Evolutionary conservation across 2,329 filamentous ascomycete genomes (phyloP).

Genomic region (Epichloe scottii): DNA sequence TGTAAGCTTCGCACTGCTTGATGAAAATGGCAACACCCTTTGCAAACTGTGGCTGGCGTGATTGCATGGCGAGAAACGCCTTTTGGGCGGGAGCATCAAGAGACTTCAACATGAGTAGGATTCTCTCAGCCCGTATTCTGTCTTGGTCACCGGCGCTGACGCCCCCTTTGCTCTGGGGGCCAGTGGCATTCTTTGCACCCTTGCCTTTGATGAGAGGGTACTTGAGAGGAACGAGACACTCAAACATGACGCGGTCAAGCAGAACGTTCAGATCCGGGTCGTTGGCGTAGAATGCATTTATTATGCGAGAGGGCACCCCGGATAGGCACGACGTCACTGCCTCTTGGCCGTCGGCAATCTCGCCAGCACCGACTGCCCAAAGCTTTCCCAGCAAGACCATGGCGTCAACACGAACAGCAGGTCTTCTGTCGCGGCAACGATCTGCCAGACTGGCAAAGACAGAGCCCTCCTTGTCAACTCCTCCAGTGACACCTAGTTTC

Average conservation of each 20-base stretch:
- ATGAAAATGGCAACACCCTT: constrained; percentile 66
- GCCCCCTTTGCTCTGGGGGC: constrained; percentile 30
- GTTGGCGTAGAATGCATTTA: constrained; percentile 83
- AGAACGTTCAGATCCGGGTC: constrained; percentile 75
- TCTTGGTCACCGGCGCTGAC: constrained; percentile 51
- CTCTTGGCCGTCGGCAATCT: constrained; percentile 75
- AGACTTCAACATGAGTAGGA: constrained; percentile 68
- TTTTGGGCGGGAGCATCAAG: constrained; percentile 68
- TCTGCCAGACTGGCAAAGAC: constrained; percentile 74
- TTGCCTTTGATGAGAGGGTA: constrained; percentile 60
- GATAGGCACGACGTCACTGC: constrained; percentile 61
- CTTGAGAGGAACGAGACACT: constrained; percentile 76
- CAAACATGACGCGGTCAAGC: constrained; percentile 74
- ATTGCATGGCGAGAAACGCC: constrained; percentile 80
- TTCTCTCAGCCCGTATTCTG: constrained; percentile 69
- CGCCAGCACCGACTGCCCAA: constrained; percentile 86
- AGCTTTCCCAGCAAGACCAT: constrained; percentile 75
- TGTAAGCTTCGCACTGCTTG: constrained; percentile 76
- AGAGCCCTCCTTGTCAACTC: constrained; percentile 62
- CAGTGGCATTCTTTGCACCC: constrained; percentile 47
- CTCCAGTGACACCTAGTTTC: constrained; percentile 67
- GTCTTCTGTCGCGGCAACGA: constrained; percentile 75
- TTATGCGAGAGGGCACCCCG: constrained; percentile 71
- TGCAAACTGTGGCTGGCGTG: constrained; percentile 61
- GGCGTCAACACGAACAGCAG: constrained; percentile 69